These are phyloP conservation scores for Spironucleus salmonicida DNA, from an alignment of 208 protist genomes.

Conservation along the genomic window DNA sequence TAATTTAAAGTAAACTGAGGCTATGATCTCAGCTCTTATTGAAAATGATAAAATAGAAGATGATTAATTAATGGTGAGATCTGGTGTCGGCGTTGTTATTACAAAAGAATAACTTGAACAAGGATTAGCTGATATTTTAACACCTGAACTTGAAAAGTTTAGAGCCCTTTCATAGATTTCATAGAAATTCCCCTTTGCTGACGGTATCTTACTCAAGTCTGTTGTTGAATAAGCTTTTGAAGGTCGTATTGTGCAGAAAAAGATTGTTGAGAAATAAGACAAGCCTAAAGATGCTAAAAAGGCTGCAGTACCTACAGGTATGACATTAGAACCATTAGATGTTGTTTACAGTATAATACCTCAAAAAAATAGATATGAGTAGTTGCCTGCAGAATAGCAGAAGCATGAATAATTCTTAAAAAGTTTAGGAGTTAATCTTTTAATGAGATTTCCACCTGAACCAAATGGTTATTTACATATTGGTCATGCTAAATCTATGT, in stretches of 20 bases:
- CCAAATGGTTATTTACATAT: conserved; percentile 85
- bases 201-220: neutral
- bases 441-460: conserved; percentile 41
- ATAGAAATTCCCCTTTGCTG: too few relatives aligned
- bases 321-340: neutral
- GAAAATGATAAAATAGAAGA: too few relatives aligned
- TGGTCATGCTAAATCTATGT: conserved; percentile 96
- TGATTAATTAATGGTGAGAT: too few relatives aligned
- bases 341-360: neutral
- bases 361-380: conserved; percentile 5
- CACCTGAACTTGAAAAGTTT: too few relatives aligned
- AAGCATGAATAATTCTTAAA: conserved; percentile 13
- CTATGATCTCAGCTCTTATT: too few relatives aligned
- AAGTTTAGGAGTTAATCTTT: neutral
- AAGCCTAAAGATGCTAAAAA: neutral
- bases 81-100: too few relatives aligned
- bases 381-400: neutral
- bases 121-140: too few relatives aligned
- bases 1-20: too few relatives aligned
- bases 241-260: too few relatives aligned
- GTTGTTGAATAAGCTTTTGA: neutral
- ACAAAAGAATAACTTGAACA: too few relatives aligned
- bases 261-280: neutral
- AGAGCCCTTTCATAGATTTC: too few relatives aligned
- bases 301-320: neutral